Percentiles rank a stretch among this genome's conserved stretches.
Conservation (phyloP, 805 yeast genomes). For the Suhomyces sp. region DNA sequence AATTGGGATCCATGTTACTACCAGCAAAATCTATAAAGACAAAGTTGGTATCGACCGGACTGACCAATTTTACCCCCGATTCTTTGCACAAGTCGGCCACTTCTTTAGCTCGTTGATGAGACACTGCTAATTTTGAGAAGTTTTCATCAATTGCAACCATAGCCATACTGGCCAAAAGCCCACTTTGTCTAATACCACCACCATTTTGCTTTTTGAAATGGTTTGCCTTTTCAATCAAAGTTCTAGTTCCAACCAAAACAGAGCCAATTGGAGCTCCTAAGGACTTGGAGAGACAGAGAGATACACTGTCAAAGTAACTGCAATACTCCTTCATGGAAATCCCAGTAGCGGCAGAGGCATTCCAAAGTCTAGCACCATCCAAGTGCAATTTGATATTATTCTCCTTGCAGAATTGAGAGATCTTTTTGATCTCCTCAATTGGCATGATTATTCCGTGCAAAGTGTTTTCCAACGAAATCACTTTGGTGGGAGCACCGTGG, state of each 20-base stretch:
- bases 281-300: constrained; percentile 41
- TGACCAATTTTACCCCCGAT: constrained; percentile 28
- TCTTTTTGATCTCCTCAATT: constrained; percentile 35
- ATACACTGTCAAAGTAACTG: constrained; percentile 39
- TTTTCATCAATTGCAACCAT: constrained; percentile 40
- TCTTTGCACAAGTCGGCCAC: constrained; percentile 30
- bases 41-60: constrained; percentile 42
- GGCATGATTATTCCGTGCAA: constrained; percentile 43
- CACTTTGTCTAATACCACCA: constrained; percentile 45
- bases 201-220: constrained; percentile 45
- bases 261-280: constrained; percentile 46
- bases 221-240: constrained; percentile 39
- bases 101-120: constrained; percentile 36
- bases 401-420: constrained; percentile 32
- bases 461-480: constrained; percentile 43
- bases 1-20: constrained; percentile 27
- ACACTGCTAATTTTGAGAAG: constrained; percentile 25
- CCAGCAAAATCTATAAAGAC: constrained; percentile 37
- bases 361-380: constrained; percentile 47
- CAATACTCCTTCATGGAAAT: constrained; percentile 38
- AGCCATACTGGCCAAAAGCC: constrained; percentile 42
- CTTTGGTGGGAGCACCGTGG: constrained; percentile 44
- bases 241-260: constrained; percentile 32
- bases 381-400: constrained; percentile 37
- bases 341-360: constrained; percentile 41